Conservation (phyloP, 768 basidiomycete species). For the Lactarius akahatsu region DNA sequence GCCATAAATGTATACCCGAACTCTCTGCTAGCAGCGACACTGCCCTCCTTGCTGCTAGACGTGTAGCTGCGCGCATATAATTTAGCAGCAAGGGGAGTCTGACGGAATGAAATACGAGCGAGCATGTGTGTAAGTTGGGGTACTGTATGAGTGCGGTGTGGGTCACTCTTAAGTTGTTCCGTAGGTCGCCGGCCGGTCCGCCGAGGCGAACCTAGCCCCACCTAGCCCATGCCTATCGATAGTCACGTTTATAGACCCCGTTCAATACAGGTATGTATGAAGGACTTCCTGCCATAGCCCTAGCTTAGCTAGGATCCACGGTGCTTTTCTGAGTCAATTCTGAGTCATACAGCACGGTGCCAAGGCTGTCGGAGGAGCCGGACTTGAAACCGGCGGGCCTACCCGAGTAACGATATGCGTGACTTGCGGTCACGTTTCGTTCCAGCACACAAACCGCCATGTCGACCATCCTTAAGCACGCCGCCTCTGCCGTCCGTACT, state of each 20-base stretch:
- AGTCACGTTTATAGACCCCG: not conserved
- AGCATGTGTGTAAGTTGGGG: constrained; percentile 40
- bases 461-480: constrained; percentile 63
- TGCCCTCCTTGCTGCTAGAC: constrained; percentile 50
- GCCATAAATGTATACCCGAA: constrained; percentile 50
- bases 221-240: not conserved
- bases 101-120: constrained; percentile 42
- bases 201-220: not conserved
- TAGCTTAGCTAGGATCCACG: not conserved
- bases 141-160: constrained; percentile 24
- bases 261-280: not conserved
- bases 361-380: not conserved
- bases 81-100: constrained; percentile 40
- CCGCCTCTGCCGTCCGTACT: constrained; percentile 41
- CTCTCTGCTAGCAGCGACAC: constrained; percentile 58
- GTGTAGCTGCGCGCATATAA: constrained; percentile 37
- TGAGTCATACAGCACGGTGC: not conserved
- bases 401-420: not conserved
- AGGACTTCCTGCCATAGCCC: not conserved
- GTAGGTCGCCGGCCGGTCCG: not conserved
- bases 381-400: not conserved
- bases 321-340: not conserved
- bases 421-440: not conserved
- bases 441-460: constrained; percentile 39
- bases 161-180: not conserved